phyloP scores from a whole-genome alignment of 106 monocot species.

The Posidonia australis region DNA sequence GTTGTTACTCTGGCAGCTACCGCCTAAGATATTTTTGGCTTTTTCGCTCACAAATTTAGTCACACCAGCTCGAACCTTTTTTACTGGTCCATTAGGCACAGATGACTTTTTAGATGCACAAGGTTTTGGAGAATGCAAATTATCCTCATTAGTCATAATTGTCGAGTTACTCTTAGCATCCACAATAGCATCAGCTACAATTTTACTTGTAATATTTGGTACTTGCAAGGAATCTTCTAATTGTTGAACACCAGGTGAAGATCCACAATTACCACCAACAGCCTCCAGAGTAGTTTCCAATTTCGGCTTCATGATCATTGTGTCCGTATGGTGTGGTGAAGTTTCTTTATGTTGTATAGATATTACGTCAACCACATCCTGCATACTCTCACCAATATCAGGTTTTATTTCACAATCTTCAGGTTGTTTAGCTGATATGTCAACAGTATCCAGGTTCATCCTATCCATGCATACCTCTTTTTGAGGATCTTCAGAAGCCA shows the following conservation, averaged over 20 bases:
- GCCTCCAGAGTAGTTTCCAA: slow-evolving; percentile 11
- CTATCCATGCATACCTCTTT: slow-evolving; percentile 4
- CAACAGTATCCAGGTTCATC: not conserved
- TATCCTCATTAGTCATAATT: slow-evolving; percentile 11
- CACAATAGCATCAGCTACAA: not conserved
- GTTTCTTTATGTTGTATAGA: slow-evolving; percentile 7
- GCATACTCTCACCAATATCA: slow-evolving; percentile 2
- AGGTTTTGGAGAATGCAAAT: slow-evolving; percentile 16
- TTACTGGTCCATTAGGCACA: slow-evolving; percentile 13
- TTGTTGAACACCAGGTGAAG: slow-evolving; percentile 10
- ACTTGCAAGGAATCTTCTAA: slow-evolving; percentile 18
- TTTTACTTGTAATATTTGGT: slow-evolving; percentile 12
- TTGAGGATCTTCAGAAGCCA: slow-evolving; percentile 17
- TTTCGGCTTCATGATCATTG: not conserved
- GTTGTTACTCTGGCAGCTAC: slow-evolving; percentile 13
- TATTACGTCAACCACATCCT: slow-evolving; percentile 8
- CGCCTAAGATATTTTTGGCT: slow-evolving; percentile 14
- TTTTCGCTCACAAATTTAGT: slow-evolving; percentile 18
- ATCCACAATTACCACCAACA: slow-evolving; percentile 5
- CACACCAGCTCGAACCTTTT: slow-evolving; percentile 20
- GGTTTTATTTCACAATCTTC: slow-evolving; percentile 14
- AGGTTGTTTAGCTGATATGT: not conserved
- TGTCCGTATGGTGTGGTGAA: slow-evolving; percentile 8
- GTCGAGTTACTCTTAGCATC: not conserved
- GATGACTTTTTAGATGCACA: slow-evolving; percentile 26